phyloP scores from a whole-genome alignment of 805 yeast genomes.

The Sugiyamaella smithiae region DNA sequence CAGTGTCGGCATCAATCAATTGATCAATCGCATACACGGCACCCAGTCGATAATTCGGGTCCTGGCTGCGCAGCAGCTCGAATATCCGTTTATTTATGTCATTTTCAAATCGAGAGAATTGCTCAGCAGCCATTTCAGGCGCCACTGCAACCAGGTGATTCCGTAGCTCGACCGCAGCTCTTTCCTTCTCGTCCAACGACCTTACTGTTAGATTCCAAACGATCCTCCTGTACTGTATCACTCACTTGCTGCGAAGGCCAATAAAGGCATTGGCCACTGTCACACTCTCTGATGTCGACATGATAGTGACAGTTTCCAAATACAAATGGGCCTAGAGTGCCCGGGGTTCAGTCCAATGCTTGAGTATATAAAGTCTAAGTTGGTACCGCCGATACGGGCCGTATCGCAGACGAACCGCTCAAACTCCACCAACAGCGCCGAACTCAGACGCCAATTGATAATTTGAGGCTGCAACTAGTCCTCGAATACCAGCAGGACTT shows the following conservation, averaged over 20 bases:
- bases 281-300: background rate
- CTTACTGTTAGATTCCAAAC: conserved; percentile 11
- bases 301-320: background rate
- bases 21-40: conserved; percentile 90
- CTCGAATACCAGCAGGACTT: too few species aligned
- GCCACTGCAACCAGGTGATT: conserved; percentile 68
- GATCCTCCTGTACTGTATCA: background rate
- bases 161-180: conserved; percentile 68
- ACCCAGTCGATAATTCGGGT: conserved; percentile 71
- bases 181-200: conserved; percentile 30
- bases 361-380: too few species aligned
- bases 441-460: too few species aligned
- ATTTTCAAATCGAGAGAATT: conserved; percentile 74
- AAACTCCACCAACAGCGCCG: too few species aligned
- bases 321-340: too few species aligned
- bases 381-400: conserved; percentile 1
- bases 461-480: too few species aligned
- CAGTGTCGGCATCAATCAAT: conserved; percentile 78
- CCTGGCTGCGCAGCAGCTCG: conserved; percentile 75
- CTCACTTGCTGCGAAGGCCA: conserved; percentile 11
- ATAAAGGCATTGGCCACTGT: conserved; percentile 8
- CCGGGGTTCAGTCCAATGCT: too few species aligned
- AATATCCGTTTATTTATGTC: conserved; percentile 84
- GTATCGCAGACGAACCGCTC: too few species aligned
- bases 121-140: conserved; percentile 79